Conservation (phyloP, 768 basidiomycete genomes). For the Hygrocybe punicea region DNA sequence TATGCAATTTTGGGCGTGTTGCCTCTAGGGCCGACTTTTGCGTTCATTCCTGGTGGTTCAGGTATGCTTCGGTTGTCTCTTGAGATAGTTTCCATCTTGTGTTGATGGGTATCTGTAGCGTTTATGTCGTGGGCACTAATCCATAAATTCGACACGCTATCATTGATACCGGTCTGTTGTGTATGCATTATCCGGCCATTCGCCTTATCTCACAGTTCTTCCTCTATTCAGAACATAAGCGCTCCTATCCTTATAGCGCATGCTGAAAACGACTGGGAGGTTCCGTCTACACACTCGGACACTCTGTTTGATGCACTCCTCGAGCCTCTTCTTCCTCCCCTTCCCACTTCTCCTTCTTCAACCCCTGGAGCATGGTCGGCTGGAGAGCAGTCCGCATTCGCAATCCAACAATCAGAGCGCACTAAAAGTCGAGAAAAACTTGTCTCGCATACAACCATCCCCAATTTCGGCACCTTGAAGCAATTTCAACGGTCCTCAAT, state of each 20-base stretch:
- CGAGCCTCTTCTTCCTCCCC: constrained; percentile 56
- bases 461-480: constrained; percentile 56
- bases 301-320: constrained; percentile 70
- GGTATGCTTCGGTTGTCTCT: constrained; percentile 45
- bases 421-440: constrained; percentile 41
- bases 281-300: constrained; percentile 70
- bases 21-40: constrained; percentile 71
- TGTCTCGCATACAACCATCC: constrained; percentile 45
- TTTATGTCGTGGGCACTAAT: constrained; percentile 39
- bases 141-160: constrained; percentile 61
- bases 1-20: constrained; percentile 64
- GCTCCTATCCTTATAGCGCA: constrained; percentile 72
- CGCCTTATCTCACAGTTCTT: constrained; percentile 13
- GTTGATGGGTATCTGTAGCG: constrained; percentile 17
- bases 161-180: constrained; percentile 57
- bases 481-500: constrained; percentile 41
- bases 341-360: constrained; percentile 27
- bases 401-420: constrained; percentile 40
- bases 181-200: neutral
- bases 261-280: constrained; percentile 74
- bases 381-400: constrained; percentile 47
- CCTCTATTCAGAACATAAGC: constrained; percentile 54
- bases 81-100: constrained; percentile 25
- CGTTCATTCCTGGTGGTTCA: constrained; percentile 57
- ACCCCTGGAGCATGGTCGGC: constrained; percentile 9